Evolutionary conservation across 495 filamentous ascomycete species (phyloP).

Genomic region (Massariosphaeria phaeospora): DNA sequence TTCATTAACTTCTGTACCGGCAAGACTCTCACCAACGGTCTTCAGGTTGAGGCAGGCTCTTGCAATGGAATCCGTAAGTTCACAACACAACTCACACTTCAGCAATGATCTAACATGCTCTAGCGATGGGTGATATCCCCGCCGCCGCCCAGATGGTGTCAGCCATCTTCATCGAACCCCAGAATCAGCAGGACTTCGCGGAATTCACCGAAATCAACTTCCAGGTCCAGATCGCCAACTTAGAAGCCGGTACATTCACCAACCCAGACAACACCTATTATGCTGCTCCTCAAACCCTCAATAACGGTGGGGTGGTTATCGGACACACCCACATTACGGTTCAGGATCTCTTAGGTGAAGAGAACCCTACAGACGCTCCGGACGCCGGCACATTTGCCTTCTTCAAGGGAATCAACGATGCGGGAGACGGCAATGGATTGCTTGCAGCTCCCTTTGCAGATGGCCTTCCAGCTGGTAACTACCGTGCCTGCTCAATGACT

Average conservation of each 20-base stretch:
- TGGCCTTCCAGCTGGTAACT: constrained; percentile 61
- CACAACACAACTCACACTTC: too few species aligned
- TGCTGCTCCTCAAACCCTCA: constrained; percentile 59
- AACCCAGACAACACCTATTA: constrained; percentile 60
- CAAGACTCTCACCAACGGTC: constrained; percentile 64
- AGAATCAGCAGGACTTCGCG: constrained; percentile 45
- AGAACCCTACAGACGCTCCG: constrained; percentile 43
- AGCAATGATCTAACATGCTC: constrained; percentile 30
- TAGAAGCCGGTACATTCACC: constrained; percentile 61
- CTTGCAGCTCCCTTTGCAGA: constrained; percentile 52
- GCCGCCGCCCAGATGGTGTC: constrained; percentile 60
- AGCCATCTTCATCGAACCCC: constrained; percentile 55
- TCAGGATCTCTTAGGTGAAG: constrained; percentile 52
- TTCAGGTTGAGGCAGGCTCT: constrained; percentile 59
- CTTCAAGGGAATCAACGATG: constrained; percentile 76
- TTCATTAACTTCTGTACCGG: constrained; percentile 47
- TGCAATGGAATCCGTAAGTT: constrained; percentile 59
- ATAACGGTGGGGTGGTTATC: constrained; percentile 52
- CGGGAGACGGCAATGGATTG: constrained; percentile 58
- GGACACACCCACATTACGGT: constrained; percentile 71
- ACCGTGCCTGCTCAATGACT: constrained; percentile 69
- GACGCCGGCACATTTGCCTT: constrained; percentile 52
- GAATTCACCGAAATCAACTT: constrained; percentile 55
- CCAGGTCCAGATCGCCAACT: constrained; percentile 54
- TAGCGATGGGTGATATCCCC: constrained; percentile 67